Percentiles rank a stretch among this genome's conserved stretches.
Evolutionary conservation across 768 basidiomycete species (phyloP).

Genomic region (Pilatotrama ljubarskyi): DNA sequence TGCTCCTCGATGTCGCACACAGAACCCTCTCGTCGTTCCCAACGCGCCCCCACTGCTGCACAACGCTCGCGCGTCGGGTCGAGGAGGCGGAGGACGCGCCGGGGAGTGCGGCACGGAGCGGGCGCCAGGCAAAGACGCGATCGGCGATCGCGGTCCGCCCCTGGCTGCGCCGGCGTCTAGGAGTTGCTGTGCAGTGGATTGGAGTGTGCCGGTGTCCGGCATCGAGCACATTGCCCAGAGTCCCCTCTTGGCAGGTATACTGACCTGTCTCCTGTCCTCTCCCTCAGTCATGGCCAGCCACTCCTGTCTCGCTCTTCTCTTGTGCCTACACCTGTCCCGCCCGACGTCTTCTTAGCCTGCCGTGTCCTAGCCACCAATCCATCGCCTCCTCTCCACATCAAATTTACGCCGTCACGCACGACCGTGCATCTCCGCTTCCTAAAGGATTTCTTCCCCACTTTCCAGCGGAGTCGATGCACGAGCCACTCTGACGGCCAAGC

Average conservation of each 20-base stretch:
- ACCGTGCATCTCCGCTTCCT: neutral
- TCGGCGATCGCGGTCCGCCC: conserved; percentile 16
- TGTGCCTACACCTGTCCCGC: neutral
- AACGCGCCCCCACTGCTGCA: too few species aligned
- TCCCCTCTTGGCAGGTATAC: too few species aligned
- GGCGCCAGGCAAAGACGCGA: neutral
- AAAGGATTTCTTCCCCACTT: neutral
- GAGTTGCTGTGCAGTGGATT: neutral
- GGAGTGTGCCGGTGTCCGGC: too few species aligned
- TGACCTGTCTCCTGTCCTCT: too few species aligned
- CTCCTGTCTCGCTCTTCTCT: neutral
- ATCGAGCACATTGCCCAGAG: neutral
- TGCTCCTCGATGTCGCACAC: too few species aligned
- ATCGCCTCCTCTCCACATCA: neutral
- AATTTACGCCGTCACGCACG: neutral
- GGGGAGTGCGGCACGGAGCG: neutral
- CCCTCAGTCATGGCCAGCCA: neutral
- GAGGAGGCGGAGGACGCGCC: neutral
- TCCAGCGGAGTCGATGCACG: neutral
- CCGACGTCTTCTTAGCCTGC: neutral
- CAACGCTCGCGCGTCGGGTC: too few species aligned
- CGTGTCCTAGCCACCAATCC: neutral
- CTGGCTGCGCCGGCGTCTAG: neutral
- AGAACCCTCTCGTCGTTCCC: too few species aligned
- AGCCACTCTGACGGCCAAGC: neutral